These are phyloP conservation scores for Candolleomyces aberdarensis DNA, from an alignment of 768 basidiomycete species.

Conservation along the genomic window DNA sequence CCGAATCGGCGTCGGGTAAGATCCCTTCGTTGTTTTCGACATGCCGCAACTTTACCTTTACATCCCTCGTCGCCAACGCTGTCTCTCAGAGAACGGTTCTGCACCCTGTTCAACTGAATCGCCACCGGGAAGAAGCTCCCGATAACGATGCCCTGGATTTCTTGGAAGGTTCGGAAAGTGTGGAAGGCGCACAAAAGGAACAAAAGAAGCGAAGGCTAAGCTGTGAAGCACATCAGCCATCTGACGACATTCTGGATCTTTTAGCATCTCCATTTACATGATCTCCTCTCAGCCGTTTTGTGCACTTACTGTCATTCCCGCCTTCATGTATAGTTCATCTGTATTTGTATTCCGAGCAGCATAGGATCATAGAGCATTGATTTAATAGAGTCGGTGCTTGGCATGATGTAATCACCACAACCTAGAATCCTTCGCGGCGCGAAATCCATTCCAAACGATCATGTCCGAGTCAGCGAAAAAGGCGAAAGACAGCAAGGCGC, in stretches of 20 bases:
- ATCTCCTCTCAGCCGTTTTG: constrained; percentile 8
- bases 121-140: background rate
- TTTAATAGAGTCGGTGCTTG: background rate
- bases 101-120: constrained; percentile 14
- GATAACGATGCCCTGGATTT: background rate
- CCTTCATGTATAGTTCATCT: background rate
- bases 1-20: background rate
- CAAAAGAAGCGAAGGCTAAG: background rate
- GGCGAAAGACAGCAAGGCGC: constrained; percentile 40
- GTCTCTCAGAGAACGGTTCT: constrained; percentile 32
- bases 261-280: constrained; percentile 38
- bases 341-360: background rate
- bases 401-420: background rate
- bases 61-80: constrained; percentile 38
- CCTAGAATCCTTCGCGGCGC: background rate
- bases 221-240: constrained; percentile 17
- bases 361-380: background rate
- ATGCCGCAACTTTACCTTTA: background rate
- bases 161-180: background rate
- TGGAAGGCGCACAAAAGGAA: background rate
- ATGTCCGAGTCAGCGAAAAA: constrained; percentile 18
- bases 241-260: constrained; percentile 51
- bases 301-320: no score
- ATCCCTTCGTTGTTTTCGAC: background rate
- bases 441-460: background rate